Evolutionary conservation across 139 green algal species (phyloP).

Genomic region (Edaphochlamys debaryana): DNA sequence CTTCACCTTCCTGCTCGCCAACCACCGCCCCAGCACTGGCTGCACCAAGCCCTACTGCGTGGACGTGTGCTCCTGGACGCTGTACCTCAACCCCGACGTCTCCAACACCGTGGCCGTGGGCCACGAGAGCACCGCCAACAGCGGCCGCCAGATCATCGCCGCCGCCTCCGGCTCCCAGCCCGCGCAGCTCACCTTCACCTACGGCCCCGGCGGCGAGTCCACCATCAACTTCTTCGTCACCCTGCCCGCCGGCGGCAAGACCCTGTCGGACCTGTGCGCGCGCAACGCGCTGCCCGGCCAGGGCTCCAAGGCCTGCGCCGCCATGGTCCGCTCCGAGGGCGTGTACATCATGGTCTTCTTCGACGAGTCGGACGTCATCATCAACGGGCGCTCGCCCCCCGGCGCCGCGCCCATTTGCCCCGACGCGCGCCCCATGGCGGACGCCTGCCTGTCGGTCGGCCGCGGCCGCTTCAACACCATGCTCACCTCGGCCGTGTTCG

Average conservation of each 20-base stretch:
- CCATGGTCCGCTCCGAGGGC: constrained; percentile 3
- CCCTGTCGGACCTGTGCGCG: constrained; percentile 35
- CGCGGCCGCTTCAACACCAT: constrained; percentile 27
- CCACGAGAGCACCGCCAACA: constrained; percentile 23
- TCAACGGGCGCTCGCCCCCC: neutral
- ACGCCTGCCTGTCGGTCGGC: constrained; percentile 13
- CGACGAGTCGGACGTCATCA: constrained; percentile 15
- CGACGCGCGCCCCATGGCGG: constrained; percentile 1
- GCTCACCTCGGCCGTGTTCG: neutral
- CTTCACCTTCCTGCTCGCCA: constrained; percentile 50
- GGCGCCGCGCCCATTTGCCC: neutral
- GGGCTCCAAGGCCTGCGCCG: constrained; percentile 42
- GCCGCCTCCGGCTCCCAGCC: neutral
- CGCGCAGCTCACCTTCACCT: constrained; percentile 41
- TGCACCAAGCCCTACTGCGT: constrained; percentile 40
- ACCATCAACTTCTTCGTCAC: constrained; percentile 17
- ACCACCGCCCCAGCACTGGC: constrained; percentile 23
- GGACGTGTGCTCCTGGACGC: constrained; percentile 49
- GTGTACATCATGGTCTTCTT: constrained; percentile 48
- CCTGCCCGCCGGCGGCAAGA: neutral
- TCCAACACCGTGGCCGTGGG: neutral
- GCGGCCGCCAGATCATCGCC: constrained; percentile 4
- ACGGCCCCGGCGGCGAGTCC: constrained; percentile 25
- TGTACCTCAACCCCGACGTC: constrained; percentile 13
- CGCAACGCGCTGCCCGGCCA: constrained; percentile 37